A percentile compares a stretch with the other conserved stretches of the same genome.
Conservation (phyloP, 306 rosid genomes). For the Betula pendula region DNA sequence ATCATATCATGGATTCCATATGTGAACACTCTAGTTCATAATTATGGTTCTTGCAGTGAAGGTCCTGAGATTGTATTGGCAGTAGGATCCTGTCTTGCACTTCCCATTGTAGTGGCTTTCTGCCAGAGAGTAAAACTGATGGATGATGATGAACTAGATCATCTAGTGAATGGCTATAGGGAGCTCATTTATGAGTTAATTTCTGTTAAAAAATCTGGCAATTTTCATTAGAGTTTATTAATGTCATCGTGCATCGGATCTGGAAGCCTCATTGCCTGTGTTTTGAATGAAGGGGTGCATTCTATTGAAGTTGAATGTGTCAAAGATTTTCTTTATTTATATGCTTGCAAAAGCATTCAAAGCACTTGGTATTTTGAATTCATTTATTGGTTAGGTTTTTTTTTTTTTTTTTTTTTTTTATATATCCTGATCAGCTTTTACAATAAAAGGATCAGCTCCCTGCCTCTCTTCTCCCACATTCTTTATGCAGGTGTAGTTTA, state of each 20-base stretch:
- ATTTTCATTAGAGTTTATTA: constrained; percentile 64
- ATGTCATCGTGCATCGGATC: constrained; percentile 93
- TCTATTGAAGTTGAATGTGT: constrained; percentile 59
- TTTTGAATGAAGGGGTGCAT: constrained; percentile 71
- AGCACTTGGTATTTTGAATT: too few species aligned
- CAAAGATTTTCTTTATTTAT: constrained; percentile 60
- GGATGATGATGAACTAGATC: constrained; percentile 57
- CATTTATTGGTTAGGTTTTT: too few species aligned
- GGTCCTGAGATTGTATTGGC: constrained; percentile 55
- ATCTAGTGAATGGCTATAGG: constrained; percentile 54
- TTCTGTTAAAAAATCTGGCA: constrained; percentile 54
- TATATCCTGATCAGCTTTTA: too few species aligned
- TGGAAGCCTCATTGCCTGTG: constrained; percentile 66
- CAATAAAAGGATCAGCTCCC: too few species aligned
- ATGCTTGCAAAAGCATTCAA: too few species aligned
- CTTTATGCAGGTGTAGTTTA: too few species aligned
- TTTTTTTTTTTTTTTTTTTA: too few species aligned
- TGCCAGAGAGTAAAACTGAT: constrained; percentile 84
- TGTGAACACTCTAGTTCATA: constrained; percentile 39
- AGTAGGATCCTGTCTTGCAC: constrained; percentile 87
- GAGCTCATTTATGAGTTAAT: constrained; percentile 69
- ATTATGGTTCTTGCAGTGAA: constrained; percentile 31
- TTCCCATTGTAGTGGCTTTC: constrained; percentile 70
- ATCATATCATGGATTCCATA: constrained; percentile 80
- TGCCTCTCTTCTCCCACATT: too few species aligned